Evolutionary conservation across 2,329 filamentous ascomycete species (phyloP), one percentile per base, ranked within the genome.

Genomic region (Thelonectria olida): DNA sequence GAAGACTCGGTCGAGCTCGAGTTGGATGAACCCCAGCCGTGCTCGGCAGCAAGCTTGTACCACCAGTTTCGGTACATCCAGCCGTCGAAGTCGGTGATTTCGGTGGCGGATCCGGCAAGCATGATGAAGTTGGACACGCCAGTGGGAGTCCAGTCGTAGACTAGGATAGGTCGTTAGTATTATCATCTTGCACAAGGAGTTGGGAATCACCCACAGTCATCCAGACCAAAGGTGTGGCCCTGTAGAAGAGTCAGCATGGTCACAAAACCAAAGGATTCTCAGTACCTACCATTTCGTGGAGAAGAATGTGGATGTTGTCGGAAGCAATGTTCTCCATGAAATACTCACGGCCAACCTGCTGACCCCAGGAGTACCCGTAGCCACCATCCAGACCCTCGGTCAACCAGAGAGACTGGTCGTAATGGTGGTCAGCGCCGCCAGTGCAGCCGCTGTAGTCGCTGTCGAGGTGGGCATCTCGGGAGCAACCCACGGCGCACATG

Each of bases 11-110:
- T 31, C 22, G 20, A 41, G 13, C 10, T 22, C 17, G 27, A 20
- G 12, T 25, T 66, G 2, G 47, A 28, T 4, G 64, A 58, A 4
- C 28, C 42, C 72, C 71, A 75, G 45, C 59, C 63, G 20, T 73
- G 66, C 42, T 69, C 67, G 15, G 66, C 65, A 9, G 72, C 68
- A 19, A 75, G 64, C 57, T 74, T 68, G 61, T 74, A 73, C 79
- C 79, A 82, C 78, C 79, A 82, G 66, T 82, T 79, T 19, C 80
- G 73, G 48, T 76, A 72, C 80, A 82, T 82, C 81, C 80, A 82
- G 25, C 77, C 79, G 59, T 82, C 80, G 54, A 83, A 82, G 41
- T 82, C 79, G 5, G 80, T 83, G 45, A 82, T 76, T 49, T 73
- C 65, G 28, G 67, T 74, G 1, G 81, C 72, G 39, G 76, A 75